Evolutionary conservation across 352 stramenopile species (phyloP).

Genomic region (Thalassiosira hispida): DNA sequence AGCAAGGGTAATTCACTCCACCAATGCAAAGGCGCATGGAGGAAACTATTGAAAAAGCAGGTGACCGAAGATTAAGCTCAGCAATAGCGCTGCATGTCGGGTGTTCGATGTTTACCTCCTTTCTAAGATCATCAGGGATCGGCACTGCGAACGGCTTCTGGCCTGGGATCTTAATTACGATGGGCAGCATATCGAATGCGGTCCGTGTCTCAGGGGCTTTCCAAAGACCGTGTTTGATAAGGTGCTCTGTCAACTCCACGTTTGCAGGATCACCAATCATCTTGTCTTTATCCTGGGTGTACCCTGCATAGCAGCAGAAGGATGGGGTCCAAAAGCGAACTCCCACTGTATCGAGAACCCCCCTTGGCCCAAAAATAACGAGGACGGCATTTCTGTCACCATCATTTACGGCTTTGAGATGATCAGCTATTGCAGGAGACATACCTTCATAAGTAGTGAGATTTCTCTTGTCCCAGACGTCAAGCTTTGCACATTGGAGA

Average conservation of each 20-base stretch:
- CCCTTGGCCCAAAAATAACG: not conserved
- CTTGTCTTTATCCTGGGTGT: conserved; percentile 6
- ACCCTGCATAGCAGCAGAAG: conserved; percentile 48
- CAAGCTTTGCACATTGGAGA: not conserved
- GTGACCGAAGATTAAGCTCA: conserved; percentile 34
- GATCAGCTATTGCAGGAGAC: not conserved
- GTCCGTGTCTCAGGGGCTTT: conserved; percentile 26
- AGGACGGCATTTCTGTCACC: not conserved
- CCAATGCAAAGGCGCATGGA: conserved; percentile 13
- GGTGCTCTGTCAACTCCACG: conserved; percentile 34
- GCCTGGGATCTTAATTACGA: conserved; percentile 42
- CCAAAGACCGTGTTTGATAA: conserved; percentile 33
- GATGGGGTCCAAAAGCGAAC: conserved; percentile 47
- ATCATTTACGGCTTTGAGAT: not conserved
- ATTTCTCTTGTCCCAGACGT: not conserved
- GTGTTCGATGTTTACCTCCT: conserved; percentile 38
- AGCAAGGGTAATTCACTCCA: conserved; percentile 38
- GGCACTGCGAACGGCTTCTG: not conserved
- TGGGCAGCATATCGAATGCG: conserved; percentile 51
- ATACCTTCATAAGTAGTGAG: not conserved
- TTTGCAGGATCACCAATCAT: conserved; percentile 56
- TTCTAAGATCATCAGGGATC: conserved; percentile 6
- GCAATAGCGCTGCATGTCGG: conserved; percentile 23
- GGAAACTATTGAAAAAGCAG: conserved; percentile 34
- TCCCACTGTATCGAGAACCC: conserved; percentile 15